These are phyloP conservation scores for Phaffia australis DNA, from an alignment of 768 basidiomycete species.

Conservation along the genomic window DNA sequence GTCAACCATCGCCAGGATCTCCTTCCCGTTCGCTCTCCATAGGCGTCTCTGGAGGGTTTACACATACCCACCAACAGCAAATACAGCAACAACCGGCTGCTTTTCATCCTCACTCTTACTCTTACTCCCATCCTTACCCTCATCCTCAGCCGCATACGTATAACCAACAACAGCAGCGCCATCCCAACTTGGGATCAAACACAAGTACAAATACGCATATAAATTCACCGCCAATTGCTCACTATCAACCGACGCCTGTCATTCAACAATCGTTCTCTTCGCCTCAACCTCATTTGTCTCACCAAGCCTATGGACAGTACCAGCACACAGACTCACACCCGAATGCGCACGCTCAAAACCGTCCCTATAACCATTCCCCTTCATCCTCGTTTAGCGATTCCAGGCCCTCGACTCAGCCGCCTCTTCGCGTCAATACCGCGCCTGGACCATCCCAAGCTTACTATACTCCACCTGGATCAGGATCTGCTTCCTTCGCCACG, in stretches of 20 bases:
- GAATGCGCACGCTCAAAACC: constrained; percentile 1
- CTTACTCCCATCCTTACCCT: constrained; percentile 13
- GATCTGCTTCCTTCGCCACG: no score
- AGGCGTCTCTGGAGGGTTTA: not conserved
- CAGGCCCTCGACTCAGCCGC: no score
- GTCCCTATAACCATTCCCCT: not conserved
- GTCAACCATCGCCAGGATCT: constrained; percentile 18
- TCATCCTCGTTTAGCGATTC: not conserved
- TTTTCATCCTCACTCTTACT: constrained; percentile 6
- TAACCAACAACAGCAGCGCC: constrained; percentile 25
- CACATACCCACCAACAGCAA: not conserved
- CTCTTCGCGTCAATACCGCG: no score
- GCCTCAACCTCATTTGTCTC: constrained; percentile 17
- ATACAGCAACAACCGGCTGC: not conserved
- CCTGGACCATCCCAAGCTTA: no score
- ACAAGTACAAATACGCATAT: no score
- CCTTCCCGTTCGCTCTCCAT: constrained; percentile 14
- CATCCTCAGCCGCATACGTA: constrained; percentile 11
- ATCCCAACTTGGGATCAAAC: constrained; percentile 19
- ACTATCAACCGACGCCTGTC: constrained; percentile 34
- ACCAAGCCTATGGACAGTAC: not conserved
- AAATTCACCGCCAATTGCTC: constrained; percentile 38
- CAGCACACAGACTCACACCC: not conserved
- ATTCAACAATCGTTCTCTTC: constrained; percentile 13
- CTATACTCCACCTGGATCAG: no score